Evolutionary conservation across 2,329 filamentous ascomycete species (phyloP), one percentile per base, ranked within the genome.

Genomic region (Cladophialophora chaetospira): DNA sequence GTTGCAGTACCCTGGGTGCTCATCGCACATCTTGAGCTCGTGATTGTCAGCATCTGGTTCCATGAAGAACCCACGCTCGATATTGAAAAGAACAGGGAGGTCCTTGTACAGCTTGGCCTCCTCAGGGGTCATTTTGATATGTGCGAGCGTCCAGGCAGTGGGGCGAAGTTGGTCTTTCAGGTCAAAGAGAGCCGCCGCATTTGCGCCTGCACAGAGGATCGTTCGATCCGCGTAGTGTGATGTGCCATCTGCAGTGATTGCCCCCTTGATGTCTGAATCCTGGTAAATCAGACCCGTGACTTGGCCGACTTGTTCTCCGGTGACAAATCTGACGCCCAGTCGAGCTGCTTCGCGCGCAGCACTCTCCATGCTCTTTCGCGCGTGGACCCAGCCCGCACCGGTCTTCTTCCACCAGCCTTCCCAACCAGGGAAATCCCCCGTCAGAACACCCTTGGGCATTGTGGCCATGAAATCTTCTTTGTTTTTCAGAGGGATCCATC

Each of bases 1-100:
- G 56, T 82, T 82, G 53, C 75, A 78, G 60, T 83, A 84, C 3
- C 81, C 81, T 0, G 81, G 80, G 56, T 83, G 80, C 61, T 83
- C 80, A 59, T 84, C 81, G 42, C 70, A 72, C 42, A 72, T 68
- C 55, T 72, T 73, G 2, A 73, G 66, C 58, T 71, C 51, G 69
- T 70, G 61, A 71, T 67, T 68, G 8, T 73, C 68, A 38, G 69
- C 68, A 65, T 82, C 53, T 70, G 73, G 50, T 54, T 79, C 77
- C 66, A 80, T 79, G 67, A 79, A 79, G 67, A 79, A 80, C 1
- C 77, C 77, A 26, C 74, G 67, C 4, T 75, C 75, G 40, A 76
- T 71, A 31, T 80, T 75, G 61, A 79, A 79, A 1, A 79, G 68
- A 0, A 79, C 75, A 0, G 77, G 77, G 0, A 70, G 63, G 40